Conservation (phyloP, 148 eudicot genomes). For the Limonium bicolor region DNA sequence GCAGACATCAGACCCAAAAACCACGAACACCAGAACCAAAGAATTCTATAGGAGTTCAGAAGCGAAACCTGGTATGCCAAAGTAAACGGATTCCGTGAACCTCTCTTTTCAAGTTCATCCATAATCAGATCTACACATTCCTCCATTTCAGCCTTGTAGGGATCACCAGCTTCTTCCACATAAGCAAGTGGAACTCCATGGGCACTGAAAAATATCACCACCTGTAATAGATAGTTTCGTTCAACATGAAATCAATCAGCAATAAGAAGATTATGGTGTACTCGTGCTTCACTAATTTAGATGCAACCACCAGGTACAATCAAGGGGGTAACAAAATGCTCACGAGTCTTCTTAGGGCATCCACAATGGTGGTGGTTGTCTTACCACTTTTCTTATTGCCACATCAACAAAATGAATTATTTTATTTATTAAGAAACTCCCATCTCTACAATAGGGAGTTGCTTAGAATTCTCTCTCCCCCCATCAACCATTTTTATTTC, state of each 20-base stretch:
- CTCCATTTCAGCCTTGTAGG: conserved; percentile 99
- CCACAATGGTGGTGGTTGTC: neutral
- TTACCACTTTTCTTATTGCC: neutral
- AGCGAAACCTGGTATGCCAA: conserved; percentile 83
- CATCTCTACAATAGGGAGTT: too few species aligned
- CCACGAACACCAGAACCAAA: too few species aligned
- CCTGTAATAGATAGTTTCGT: conserved; percentile 26
- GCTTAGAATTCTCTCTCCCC: too few species aligned
- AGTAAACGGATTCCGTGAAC: conserved; percentile 49
- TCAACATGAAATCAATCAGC: neutral
- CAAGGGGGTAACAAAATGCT: neutral
- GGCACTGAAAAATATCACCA: conserved; percentile 94
- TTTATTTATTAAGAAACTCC: too few species aligned
- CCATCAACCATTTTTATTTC: too few species aligned
- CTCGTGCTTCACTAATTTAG: neutral
- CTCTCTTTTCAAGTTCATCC: conserved; percentile 81
- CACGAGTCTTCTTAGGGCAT: neutral
- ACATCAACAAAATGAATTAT: neutral
- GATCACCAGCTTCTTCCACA: conserved; percentile 99
- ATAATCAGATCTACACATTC: conserved; percentile 94
- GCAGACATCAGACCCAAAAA: too few species aligned
- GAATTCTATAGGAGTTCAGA: neutral
- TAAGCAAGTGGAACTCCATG: conserved; percentile 96
- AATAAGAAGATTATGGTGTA: neutral
- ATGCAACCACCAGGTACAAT: neutral